Base-by-base conservation (phyloP, 331 rosid genomes). In the Malus hybrid region DNA sequence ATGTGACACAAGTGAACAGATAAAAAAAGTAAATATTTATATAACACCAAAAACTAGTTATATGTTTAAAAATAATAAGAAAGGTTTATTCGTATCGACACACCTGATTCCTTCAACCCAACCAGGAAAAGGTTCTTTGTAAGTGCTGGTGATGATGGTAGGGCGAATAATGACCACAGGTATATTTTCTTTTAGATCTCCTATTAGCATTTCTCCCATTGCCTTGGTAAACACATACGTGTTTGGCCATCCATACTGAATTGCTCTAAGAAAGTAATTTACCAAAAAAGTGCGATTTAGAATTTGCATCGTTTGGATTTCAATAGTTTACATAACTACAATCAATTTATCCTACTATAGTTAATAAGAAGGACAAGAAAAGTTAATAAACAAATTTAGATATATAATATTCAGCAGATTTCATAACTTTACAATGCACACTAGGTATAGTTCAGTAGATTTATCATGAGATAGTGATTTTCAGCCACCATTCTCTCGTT, bases 51-150 rank as follows among this genome's bases (percentile, higher is more conserved):
- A 7, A 16, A 16, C 57, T 52, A 16, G 10, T 7, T 16, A 52
- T 52, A 16, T 52, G 7, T 52, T 52, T 52, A 52, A 52, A 7
- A 6, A 6, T 28, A 13, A 62, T 62, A 62, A 62, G 36, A 8
- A 28, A 60, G 18, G 32, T 6, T 10, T 15, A 4, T 63, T 63
- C 4, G 1, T 14, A 6, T 15, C 6, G 8, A 15, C 20, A 32
- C 81, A 88, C 97, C 93, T 89, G 44, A 89, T 14, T 24, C 97
- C 97, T 88, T 92, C 97, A 12, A 84, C 82, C 97, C 96, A 92
- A 39, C 97, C 97, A 8, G 96, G 87, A 60, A 92, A 92, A n/a
- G 97, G 97, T 78, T 92, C 96, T 80, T 12, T 89, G 76, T 55
- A 86, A 71, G 97, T 92, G 57, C 97, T 88, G 24, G 92, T 81